phyloP scores from a whole-genome alignment of 208 protist genomes.

The Trypanosoma conorhini region DNA sequence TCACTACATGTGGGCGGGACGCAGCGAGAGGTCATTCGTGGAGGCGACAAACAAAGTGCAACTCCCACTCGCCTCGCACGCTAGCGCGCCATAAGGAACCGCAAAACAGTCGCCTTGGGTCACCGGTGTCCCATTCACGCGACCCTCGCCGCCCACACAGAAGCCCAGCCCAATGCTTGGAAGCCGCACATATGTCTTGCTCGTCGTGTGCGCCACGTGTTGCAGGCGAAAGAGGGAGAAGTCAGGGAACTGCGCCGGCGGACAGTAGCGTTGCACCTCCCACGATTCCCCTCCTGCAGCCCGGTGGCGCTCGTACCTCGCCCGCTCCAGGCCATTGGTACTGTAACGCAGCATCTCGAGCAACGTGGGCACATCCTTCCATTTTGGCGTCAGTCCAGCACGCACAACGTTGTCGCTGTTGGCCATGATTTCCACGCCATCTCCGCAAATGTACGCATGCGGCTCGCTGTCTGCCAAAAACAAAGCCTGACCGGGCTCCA shows the following conservation, averaged over 20 bases:
- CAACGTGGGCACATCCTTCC: constrained; percentile 95
- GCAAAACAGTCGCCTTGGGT: constrained; percentile 74
- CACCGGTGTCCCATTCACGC: constrained; percentile 70
- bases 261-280: constrained; percentile 85
- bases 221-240: constrained; percentile 83
- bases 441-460: constrained; percentile 97
- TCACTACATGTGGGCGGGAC: constrained; percentile 20
- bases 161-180: constrained; percentile 89
- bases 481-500: constrained; percentile 95
- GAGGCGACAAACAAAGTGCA: constrained; percentile 85
- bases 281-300: constrained; percentile 39
- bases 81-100: constrained; percentile 71
- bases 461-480: constrained; percentile 97
- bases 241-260: constrained; percentile 77
- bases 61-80: constrained; percentile 49
- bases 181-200: constrained; percentile 41
- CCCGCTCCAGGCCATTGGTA: constrained; percentile 61
- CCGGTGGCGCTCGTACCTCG: constrained; percentile 43
- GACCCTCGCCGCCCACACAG: constrained; percentile 65
- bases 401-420: constrained; percentile 98
- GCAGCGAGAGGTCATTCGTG: constrained; percentile 45
- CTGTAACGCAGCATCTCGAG: constrained; percentile 93
- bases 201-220: constrained; percentile 33
- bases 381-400: constrained; percentile 97
- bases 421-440: constrained; percentile 98